A percentile compares a stretch with the other conserved stretches of the same genome.
These are phyloP conservation scores for Naganishia friedmannii DNA, from an alignment of 768 basidiomycete species.

Conservation along the genomic window DNA sequence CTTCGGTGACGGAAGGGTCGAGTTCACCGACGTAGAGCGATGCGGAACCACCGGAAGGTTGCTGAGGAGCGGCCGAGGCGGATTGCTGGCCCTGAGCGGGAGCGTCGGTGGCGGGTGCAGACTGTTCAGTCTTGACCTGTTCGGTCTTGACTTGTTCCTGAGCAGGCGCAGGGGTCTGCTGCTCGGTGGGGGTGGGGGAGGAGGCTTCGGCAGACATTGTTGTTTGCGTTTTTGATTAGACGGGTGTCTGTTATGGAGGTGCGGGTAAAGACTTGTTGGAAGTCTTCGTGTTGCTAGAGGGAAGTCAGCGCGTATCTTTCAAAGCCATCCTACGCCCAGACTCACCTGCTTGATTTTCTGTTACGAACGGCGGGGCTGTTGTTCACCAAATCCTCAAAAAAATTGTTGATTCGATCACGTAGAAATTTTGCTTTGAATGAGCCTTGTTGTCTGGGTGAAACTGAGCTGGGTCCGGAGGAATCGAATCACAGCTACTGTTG, in stretches of 20 bases:
- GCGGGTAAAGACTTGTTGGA: conserved; percentile 27
- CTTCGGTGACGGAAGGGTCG: conserved; percentile 95
- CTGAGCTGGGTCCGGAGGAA: conserved; percentile 9
- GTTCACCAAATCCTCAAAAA: conserved; percentile 25
- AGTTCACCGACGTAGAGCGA: conserved; percentile 99
- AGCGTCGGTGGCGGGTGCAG: conserved; percentile 36
- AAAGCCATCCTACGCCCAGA: background rate
- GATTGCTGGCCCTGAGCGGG: conserved; percentile 36
- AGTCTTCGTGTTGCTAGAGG: conserved; percentile 13
- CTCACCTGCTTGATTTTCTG: conserved; percentile 26
- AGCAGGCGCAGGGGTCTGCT: conserved; percentile 38
- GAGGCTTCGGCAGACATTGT: conserved; percentile 22
- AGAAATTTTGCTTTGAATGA: conserved; percentile 8
- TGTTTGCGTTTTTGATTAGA: conserved; percentile 23
- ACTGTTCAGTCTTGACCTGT: conserved; percentile 27
- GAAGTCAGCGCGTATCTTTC: background rate
- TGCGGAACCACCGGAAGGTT: conserved; percentile 44
- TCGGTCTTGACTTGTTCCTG: conserved; percentile 34
- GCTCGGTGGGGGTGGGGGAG: conserved; percentile 24
- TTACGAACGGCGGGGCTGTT: conserved; percentile 26
- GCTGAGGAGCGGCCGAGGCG: conserved; percentile 32
- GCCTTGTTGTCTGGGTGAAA: conserved; percentile 24
- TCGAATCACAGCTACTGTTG: conserved; percentile 22
- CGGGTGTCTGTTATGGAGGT: conserved; percentile 20
- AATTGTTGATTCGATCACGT: conserved; percentile 24